Evolutionary conservation across 192 early-diverging fungal genomes (phyloP), one percentile per base, ranked within the genome.

Genomic region (Coemansia sp.): DNA sequence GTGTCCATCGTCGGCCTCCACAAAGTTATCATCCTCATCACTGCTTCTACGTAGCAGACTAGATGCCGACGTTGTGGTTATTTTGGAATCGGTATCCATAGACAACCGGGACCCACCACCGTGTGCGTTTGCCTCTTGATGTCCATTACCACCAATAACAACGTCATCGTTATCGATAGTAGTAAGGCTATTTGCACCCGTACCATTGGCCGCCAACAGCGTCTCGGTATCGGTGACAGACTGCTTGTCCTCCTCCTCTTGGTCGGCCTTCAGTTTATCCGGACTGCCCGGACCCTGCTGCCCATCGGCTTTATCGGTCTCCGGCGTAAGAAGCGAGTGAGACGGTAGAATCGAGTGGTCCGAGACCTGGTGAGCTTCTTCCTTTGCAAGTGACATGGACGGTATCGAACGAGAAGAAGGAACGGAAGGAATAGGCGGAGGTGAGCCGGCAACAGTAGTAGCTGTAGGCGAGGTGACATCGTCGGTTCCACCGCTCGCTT

Each of bases 1-100:
- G 37, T 76, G 73, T 15, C 65, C 32, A 3, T 67, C 69, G 42
- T 32, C 68, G 18, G 77, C 77, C 59, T 74, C 77, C 36, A 80
- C 72, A 68, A 80, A 80, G 48, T 68, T 66, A 6, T 71, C 26
- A 3, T 26, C 69, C 5, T 63, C 66, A 18, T 68, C 63, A 3
- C 48, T 64, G 9, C 55, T 58, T 40, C 56, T 47, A 45, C 60
- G 42, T 47, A 63, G 41, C 32, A 57, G 32, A 45, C 40, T 54
- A 18, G 62, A 61, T 4, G 21, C 46, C 37, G 63, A 67, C 41
- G 49, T 65, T 37, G 45, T 51, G 6, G 58, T 54, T 1, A 54
- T 43, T 40, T 54, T 54, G 22, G 63, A 65, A 22, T 65, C 39
- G 21, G n/a, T 42, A 51, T 65, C 63, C 41, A 22, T 42, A 13